Evolutionary conservation across 148 eudicot species (phyloP).

Genomic region (Fagopyrum tataricum): DNA sequence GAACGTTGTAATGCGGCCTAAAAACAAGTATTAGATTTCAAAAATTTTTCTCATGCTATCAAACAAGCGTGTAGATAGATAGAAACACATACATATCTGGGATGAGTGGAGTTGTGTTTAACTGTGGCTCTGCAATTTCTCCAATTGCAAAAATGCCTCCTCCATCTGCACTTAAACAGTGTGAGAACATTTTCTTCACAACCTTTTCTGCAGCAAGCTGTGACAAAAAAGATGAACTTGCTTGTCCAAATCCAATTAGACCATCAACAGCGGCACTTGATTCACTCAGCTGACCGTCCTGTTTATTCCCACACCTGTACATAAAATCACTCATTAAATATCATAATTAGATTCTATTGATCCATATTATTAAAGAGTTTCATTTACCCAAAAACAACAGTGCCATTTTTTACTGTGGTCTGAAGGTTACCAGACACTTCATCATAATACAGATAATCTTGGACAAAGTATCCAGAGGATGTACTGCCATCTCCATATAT

Average conservation of each 20-base stretch:
- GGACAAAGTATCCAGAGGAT: constrained; percentile 67
- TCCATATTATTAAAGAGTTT: not conserved
- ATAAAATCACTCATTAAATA: not conserved
- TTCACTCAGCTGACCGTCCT: constrained; percentile 65
- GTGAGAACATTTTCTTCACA: constrained; percentile 73
- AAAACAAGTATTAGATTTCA: constrained; percentile 7
- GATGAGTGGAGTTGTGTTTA: constrained; percentile 54
- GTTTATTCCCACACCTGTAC: constrained; percentile 70
- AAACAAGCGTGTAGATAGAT: not conserved
- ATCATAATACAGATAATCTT: constrained; percentile 40
- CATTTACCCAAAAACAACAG: constrained; percentile 58
- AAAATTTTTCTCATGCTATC: not conserved
- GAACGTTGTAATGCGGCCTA: constrained; percentile 84
- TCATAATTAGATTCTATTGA: not conserved
- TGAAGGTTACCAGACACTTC: constrained; percentile 46
- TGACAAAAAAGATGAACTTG: constrained; percentile 71
- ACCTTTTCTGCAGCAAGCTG: constrained; percentile 72
- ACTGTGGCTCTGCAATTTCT: constrained; percentile 65
- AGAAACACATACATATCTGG: constrained; percentile 47
- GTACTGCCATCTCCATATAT: constrained; percentile 86
- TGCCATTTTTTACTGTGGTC: constrained; percentile 42
- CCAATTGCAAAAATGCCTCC: constrained; percentile 95
- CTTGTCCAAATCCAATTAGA: constrained; percentile 85
- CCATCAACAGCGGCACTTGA: constrained; percentile 78
- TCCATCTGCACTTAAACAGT: constrained; percentile 80